Base-by-base conservation (phyloP, 768 basidiomycete genomes). In the Harrya chromipes region DNA sequence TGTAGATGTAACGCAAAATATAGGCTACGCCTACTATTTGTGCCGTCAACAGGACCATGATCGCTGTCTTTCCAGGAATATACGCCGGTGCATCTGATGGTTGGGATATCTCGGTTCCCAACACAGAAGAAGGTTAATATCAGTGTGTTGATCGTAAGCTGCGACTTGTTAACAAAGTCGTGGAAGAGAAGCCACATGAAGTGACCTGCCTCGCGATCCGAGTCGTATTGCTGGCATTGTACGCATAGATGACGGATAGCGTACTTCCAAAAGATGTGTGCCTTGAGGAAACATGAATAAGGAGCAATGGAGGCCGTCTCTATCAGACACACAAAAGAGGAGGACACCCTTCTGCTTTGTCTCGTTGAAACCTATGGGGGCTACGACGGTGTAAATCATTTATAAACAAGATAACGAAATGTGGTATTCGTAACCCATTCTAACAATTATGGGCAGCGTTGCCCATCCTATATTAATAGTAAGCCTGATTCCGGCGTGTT, bases 61-160 rank as follows among this genome's bases (percentile, higher is more conserved):
- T 64, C 9, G 66, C 44, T 20, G 67, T 54, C 53, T 73, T 71
- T 41, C 71, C 68, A 2, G 68, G 70, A 10, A 64, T 57, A 49
- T 70, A 70, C 8, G 43, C 46, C 0, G 61, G 61, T 6, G 61
- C 59, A 38, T 61, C 61, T 10, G 61, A 43, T 6, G 61, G 57
- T 1, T 56, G 60, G 37, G 68, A 62, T 20, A 67, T 61, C 43
- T 54, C 50, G 8, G 58, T 56, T 4, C 1, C 62, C 53, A 7
- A 61, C 35, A 24, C 43, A 49, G 46, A 57, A 60, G 23, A 57
- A 52, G 13, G 46, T 49, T 16, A 62, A 33, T 9, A 55, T 55
- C 49, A 58, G 10, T 4, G 56, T 56, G 11, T 62, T 63, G 43
- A 63, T 49, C 24, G 52, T 62, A 11, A 58, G 51, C 56, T 60